Evolutionary conservation across 164 flowering plant species (phyloP), one percentile per base, ranked within the genome.

Genomic region (Magnolia changhungtana): DNA sequence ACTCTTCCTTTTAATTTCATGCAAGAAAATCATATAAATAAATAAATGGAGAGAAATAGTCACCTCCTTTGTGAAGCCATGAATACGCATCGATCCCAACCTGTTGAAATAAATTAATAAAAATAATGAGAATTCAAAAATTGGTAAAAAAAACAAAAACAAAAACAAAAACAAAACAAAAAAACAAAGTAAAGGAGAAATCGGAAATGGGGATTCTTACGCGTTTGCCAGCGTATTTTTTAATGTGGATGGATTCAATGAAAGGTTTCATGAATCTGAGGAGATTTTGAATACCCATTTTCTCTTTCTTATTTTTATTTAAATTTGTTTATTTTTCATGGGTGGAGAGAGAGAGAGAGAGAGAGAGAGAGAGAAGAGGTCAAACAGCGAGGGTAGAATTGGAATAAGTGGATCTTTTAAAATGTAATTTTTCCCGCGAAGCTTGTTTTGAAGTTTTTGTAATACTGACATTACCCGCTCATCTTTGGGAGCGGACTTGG

Each of bases 11-110:
- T 9, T 16, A 55, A 55, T 13, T 7, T 0, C 18, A 16, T 55
- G 0, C 61, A 55, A 11, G 18, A 16, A 55, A 55, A 55, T 55
- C 18, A 55, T 55, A 37, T 37, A 4, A 37, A 37, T 55, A 55
- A 55, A 55, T 11, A 2, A 55, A 55, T 27, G 13, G 31, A 11
- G 51, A 29, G 31, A 7, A 45, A 11, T n/a, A 37, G 78, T 50
- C 45, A 94, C 98, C 98, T 81, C 98, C 98, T 85, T 92, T 94
- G 84, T 94, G 94, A 71, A 94, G 92, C 98, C 98, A 94, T 27
- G 95, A 89, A 83, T 94, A 92, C 1, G 94, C 98, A 80, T 94
- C 98, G 58, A 94, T 89, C 9, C 98, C 98, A 69, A 94, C 95
- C 98, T 93, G 83, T 63, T 11, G 18, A 63, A 66, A 73, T 74